Conservation (phyloP, 129 eudicot genomes). For the Deinandra increscens region DNA sequence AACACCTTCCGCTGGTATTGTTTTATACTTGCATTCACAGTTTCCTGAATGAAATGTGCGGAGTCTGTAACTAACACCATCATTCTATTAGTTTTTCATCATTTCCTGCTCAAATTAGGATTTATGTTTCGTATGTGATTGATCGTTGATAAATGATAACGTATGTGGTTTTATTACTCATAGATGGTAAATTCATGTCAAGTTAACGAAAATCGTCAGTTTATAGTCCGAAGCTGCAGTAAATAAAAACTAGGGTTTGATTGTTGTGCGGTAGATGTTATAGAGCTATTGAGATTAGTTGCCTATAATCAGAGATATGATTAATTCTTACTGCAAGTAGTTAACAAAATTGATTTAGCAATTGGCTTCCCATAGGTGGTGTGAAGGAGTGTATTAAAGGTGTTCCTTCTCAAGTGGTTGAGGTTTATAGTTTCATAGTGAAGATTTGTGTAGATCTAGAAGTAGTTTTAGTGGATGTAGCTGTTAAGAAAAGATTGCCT, state of each 20-base stretch:
- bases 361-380: not conserved
- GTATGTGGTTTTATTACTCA: not conserved
- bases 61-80: not conserved
- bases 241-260: slow-evolving; percentile 28
- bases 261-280: no score
- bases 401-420: no score
- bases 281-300: no score
- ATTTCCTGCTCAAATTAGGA: slow-evolving; percentile 8
- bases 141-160: no score
- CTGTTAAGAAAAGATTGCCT: no score
- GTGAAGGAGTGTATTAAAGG: no score
- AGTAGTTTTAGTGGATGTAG: no score
- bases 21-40: not conserved
- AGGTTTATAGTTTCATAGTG: no score
- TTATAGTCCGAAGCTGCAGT: not conserved
- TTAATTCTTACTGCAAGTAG: not conserved
- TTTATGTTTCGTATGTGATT: not conserved
- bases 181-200: not conserved
- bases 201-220: not conserved
- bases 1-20: slow-evolving; percentile 37
- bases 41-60: not conserved
- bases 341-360: not conserved
- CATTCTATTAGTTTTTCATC: not conserved
- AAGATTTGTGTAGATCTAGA: no score
- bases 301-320: no score